phyloP scores from a whole-genome alignment of 129 eudicot genomes.

The Chrysanthemum makinoi region DNA sequence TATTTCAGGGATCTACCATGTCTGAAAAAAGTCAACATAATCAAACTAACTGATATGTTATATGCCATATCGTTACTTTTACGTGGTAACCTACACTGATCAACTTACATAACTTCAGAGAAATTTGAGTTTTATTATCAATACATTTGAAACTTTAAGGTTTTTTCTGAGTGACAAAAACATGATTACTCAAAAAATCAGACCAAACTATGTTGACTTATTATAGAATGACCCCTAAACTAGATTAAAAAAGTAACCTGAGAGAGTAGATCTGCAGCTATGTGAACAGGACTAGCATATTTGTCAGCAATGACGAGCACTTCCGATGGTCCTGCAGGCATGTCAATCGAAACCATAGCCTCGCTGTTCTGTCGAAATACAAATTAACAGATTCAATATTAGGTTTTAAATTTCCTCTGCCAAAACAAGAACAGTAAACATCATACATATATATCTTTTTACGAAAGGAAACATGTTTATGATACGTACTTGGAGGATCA shows the following conservation, averaged over 20 bases:
- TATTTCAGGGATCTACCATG: no score
- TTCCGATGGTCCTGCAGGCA: conserved; percentile 99
- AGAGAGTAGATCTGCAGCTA: conserved; percentile 95
- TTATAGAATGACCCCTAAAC: no score
- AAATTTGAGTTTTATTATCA: neutral
- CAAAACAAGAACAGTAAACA: conserved; percentile 9
- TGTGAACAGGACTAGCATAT: conserved; percentile 83
- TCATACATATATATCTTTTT: neutral
- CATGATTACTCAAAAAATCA: neutral
- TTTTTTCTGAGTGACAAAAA: neutral
- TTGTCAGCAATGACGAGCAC: conserved; percentile 98
- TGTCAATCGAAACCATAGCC: conserved; percentile 98
- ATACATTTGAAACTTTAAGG: neutral
- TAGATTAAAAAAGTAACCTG: conserved; percentile 48
- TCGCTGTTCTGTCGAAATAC: conserved; percentile 75
- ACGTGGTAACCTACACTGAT: no score
- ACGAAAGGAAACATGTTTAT: neutral
- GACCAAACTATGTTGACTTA: neutral
- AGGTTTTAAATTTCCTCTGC: conserved; percentile 1
- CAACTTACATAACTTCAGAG: neutral
- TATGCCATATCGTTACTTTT: no score
- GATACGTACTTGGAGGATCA: conserved; percentile 87
- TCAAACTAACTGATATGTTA: no score
- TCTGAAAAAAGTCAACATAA: no score
- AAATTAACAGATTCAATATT: neutral